Evolutionary conservation across 1,139 yeast genomes (phyloP).

Genomic region (Petasospora fabianii): DNA sequence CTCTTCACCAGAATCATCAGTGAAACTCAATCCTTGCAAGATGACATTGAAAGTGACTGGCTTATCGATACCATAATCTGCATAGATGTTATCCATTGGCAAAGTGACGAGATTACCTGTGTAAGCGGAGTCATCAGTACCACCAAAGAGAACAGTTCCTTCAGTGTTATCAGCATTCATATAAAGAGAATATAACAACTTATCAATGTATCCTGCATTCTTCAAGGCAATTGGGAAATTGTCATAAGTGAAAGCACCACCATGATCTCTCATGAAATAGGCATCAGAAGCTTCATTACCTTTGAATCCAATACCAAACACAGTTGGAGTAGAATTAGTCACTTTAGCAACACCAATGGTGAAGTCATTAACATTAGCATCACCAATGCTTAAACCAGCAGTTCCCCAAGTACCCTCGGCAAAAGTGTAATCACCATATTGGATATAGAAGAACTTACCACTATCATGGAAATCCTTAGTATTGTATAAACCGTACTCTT

Average conservation of each 20-base stretch:
- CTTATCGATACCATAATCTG: background rate
- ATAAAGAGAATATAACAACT: conserved; percentile 51
- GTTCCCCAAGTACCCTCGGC: conserved; percentile 66
- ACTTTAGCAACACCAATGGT: conserved; percentile 55
- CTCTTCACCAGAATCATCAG: background rate
- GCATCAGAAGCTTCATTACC: conserved; percentile 8
- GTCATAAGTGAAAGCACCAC: conserved; percentile 6
- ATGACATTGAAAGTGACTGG: conserved; percentile 11
- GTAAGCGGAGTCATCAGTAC: conserved; percentile 49
- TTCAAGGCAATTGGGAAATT: conserved; percentile 10
- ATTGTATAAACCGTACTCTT: conserved; percentile 40
- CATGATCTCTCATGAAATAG: conserved; percentile 5
- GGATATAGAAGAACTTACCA: conserved; percentile 43
- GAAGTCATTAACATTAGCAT: conserved; percentile 34
- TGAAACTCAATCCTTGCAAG: conserved; percentile 1
- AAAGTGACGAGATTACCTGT: conserved; percentile 14
- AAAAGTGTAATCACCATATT: conserved; percentile 58
- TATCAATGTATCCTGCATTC: conserved; percentile 45
- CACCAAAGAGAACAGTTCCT: conserved; percentile 54
- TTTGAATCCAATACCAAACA: conserved; percentile 7
- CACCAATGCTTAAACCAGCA: conserved; percentile 46
- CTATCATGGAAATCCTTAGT: conserved; percentile 35
- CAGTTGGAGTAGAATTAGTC: conserved; percentile 42
- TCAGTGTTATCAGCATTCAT: conserved; percentile 34
- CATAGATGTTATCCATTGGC: conserved; percentile 12